A percentile compares a stretch with the other conserved stretches of the same genome.
Conservation (phyloP, 1,284 basidiomycete genomes). For the Filobasidium uniguttulatum region DNA sequence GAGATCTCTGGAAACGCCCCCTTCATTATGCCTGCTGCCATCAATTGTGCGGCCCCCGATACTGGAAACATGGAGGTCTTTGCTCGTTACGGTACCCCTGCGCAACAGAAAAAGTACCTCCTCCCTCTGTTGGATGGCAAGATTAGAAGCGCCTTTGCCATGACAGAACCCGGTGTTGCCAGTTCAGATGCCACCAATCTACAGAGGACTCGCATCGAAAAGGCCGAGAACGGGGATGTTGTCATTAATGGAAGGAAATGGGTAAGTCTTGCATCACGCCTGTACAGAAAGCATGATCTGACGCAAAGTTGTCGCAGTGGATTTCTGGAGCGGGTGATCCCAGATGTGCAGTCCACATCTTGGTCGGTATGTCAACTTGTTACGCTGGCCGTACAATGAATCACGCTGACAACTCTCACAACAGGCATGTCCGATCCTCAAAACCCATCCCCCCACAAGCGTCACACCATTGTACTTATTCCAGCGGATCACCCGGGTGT, state of each 20-base stretch:
- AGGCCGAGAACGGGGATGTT: slow-evolving; percentile 72
- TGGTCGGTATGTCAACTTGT: slow-evolving; percentile 87
- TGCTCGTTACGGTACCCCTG: slow-evolving; percentile 75
- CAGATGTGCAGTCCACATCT: slow-evolving; percentile 73
- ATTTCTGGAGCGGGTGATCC: slow-evolving; percentile 96
- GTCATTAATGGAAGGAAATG: slow-evolving; percentile 96
- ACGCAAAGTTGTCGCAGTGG: slow-evolving; percentile 44
- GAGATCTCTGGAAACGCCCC: slow-evolving; percentile 78
- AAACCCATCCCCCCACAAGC: slow-evolving; percentile 46
- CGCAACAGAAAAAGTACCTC: slow-evolving; percentile 86
- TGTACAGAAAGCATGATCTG: slow-evolving; percentile 32
- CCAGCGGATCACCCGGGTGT: slow-evolving; percentile 78
- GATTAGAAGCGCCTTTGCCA: slow-evolving; percentile 83
- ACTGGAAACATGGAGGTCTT: slow-evolving; percentile 98
- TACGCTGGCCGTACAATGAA: slow-evolving; percentile 60
- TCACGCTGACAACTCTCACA: slow-evolving; percentile 23
- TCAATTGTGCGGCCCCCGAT: slow-evolving; percentile 89
- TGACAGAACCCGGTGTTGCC: slow-evolving; percentile 86
- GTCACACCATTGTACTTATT: slow-evolving; percentile 88
- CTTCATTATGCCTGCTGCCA: slow-evolving; percentile 66
- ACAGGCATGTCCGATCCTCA: slow-evolving; percentile 29
- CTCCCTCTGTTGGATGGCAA: slow-evolving; percentile 76
- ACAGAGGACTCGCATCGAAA: slow-evolving; percentile 56
- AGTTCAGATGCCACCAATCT: slow-evolving; percentile 97
- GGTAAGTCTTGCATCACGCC: slow-evolving; percentile 30